Evolutionary conservation across 441 rosid genomes (phyloP), one percentile per base, ranked within the genome.

Genomic region (Bruguiera hainesii): DNA sequence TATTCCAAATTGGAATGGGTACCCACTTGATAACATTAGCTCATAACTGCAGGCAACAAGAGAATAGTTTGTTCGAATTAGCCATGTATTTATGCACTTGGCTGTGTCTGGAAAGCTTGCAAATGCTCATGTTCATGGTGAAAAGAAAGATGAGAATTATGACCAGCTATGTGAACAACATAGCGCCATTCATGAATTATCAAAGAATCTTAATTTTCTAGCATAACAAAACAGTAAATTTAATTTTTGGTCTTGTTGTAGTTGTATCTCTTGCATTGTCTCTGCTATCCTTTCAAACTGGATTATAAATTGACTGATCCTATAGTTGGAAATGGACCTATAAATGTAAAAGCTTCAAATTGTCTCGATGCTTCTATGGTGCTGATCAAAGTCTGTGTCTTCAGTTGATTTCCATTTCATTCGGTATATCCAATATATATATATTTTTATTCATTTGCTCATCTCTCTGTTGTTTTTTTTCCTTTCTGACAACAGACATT

Each of bases 401-500:
- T 11, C 48, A 42, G 5, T 11, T 11, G 16, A 42, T 42, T 42
- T 18, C 16, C 50, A 31, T 62, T 33, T 52, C 23, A 20, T 60
- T 68, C 51, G 10, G 61, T 20, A 13, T 56, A n/a, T 71, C 60
- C 25, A 65, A n/a, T 42, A 67, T 26, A 26, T 26, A 26, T 26
- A 26, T 26, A 72, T 26, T 52, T 28, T 52, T 39, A 65, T 49
- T 25, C 50, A 59, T 74, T 61, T 46, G 11, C 51, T 64, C 16
- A 1, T 13, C 15, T 42, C 15, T 42, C 4, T 13, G 15, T 42
- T 21, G 6, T 20, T 65, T 50, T 26, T 10, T 2, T 23, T 58
- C 30, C 69, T 64, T 76, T 60, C 59, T 68, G 76, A 56, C 39
- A 59, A 69, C 84, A 96, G 99, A 91, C 97, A 35, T 16, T 88